Evolutionary conservation across 2,329 filamentous ascomycete species (phyloP), one percentile per base, ranked within the genome.

Genomic region (Colletotrichum eremochloae): DNA sequence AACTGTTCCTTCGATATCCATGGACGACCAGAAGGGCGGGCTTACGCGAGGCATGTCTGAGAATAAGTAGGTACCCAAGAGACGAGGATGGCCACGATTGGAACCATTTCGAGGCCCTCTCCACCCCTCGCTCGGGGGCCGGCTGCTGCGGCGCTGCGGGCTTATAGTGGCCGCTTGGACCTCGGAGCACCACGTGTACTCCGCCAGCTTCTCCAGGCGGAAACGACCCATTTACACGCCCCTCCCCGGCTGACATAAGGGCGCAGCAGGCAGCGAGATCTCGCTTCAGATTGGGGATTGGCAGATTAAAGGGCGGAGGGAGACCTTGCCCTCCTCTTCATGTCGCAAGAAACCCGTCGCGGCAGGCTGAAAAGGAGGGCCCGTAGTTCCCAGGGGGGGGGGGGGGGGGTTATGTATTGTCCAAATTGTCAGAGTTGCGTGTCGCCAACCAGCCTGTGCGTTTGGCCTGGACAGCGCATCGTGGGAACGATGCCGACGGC

Each of bases 221-320:
- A 53, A 31, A 58, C 65, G 52, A 63, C 69, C 46, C 46, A 24
- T 48, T 48, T 4, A 48, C 46, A 24, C 46, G 5, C 46, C 46
- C 46, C 57, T 58, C 36, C 69, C 65, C 65, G 31, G 65, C 69
- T 68, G 65, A 64, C 65, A 60, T 64, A 58, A 72, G 69, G 68
- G 61, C 69, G 58, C 58, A 56, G 69, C 65, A 53, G 20, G 44
- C 31, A 53, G 42, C 24, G 50, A 52, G 65, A 72, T 69, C 69
- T 68, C 42, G 31, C 60, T 53, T 36, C 24, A 46, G 65, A 63
- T 52, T 71, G 18, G 58, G 52, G 57, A 63, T 69, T 68, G 52
- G 69, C 46, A 69, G 69, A 69, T 72, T 68, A 58, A 55, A 40
- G 66, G 53, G 20, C 38, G 42, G 55, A 24, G 67, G 46, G 29